Conservation (phyloP, 345 rosid species). For the Murraya koenigii region DNA sequence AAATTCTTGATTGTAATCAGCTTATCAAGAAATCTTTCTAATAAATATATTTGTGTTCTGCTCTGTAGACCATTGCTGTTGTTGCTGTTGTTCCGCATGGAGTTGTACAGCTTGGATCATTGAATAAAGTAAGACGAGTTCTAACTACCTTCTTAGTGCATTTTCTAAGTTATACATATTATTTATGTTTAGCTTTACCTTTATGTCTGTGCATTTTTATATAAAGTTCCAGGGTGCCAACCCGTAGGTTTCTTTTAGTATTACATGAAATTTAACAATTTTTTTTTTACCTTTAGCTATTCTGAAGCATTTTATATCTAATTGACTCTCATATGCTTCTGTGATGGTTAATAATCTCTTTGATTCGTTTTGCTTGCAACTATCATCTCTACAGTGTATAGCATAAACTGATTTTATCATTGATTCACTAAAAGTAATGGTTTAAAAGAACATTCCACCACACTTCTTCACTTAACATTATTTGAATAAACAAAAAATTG, state of each 20-base stretch:
- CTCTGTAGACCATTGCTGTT: constrained; percentile 63
- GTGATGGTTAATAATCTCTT: not conserved
- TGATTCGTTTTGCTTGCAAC: not conserved
- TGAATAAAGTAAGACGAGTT: constrained; percentile 56
- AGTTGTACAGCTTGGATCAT: constrained; percentile 89
- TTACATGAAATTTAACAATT: not conserved
- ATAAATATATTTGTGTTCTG: constrained; percentile 1
- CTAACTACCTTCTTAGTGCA: not conserved
- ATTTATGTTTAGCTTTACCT: constrained; percentile 2
- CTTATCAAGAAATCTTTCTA: not conserved
- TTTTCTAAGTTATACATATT: constrained; percentile 2
- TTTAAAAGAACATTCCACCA: not conserved
- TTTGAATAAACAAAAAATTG: not conserved
- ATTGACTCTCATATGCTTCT: not conserved
- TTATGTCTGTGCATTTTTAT: not conserved
- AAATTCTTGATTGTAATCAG: not conserved
- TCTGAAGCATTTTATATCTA: not conserved
- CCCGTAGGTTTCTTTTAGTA: not conserved
- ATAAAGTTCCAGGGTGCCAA: not conserved
- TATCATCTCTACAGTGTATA: constrained; percentile 3
- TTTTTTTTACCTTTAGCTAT: not conserved
- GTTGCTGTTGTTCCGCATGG: constrained; percentile 77
- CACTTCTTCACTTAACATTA: not conserved
- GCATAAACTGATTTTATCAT: not conserved
- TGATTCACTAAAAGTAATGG: not conserved